Evolutionary conservation across 345 rosid genomes (phyloP).

Genomic region (Acer yangbiense): DNA sequence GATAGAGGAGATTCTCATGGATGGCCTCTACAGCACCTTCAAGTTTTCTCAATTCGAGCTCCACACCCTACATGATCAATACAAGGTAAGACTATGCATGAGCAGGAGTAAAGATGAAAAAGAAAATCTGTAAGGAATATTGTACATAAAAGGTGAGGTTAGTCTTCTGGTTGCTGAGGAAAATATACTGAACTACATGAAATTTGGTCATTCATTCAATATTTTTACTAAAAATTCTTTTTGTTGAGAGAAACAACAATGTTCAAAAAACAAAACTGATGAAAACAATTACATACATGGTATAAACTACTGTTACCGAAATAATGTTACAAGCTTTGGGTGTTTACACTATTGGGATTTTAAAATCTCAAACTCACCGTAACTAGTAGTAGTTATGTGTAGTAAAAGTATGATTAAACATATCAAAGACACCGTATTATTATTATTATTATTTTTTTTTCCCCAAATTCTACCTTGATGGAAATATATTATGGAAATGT

Average conservation of each 20-base stretch:
- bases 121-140: background rate
- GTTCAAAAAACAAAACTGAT: background rate
- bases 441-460: no score
- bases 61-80: conserved; percentile 63
- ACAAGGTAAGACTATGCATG: background rate
- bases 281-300: background rate
- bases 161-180: background rate
- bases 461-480: no score
- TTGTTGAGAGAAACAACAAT: background rate
- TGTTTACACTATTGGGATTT: background rate
- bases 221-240: background rate
- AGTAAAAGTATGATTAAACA: background rate
- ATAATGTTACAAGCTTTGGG: background rate
- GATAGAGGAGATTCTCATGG: conserved; percentile 67
- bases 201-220: background rate
- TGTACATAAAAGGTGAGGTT: background rate
- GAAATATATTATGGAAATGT: no score
- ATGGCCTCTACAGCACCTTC: conserved; percentile 77
- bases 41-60: conserved; percentile 85
- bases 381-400: background rate
- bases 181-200: background rate
- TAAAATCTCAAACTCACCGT: background rate
- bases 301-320: background rate
- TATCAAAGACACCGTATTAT: background rate
- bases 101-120: background rate